Evolutionary conservation across 345 rosid genomes (phyloP), one percentile per base, ranked within the genome.

Genomic region (Euphorbia lathyris): DNA sequence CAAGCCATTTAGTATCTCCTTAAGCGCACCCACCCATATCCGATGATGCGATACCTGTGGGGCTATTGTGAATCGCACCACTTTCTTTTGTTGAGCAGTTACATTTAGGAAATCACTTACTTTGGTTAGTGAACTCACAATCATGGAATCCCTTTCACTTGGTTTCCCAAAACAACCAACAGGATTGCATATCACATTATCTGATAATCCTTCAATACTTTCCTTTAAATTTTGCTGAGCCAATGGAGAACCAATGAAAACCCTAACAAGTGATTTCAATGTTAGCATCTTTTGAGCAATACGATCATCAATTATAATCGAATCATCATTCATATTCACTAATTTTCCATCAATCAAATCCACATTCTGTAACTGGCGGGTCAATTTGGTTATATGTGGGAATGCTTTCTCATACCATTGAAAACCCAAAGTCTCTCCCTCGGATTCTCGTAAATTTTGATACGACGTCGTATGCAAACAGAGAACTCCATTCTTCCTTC

Each of bases 41-140:
- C 84, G 85, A 68, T 83, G 77, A 72, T 81, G 85, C 8, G 97
- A 89, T 22, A 93, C 91, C 81, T 85, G 97, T 8, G 89, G 83
- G 76, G 90, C 82, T 10, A 93, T 76, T 0, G 80, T 43, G 51
- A 66, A 36, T 17, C 96, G 83, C 69, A 88, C 95, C 19, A 74
- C 62, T 79, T 93, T 87, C 85, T 87, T 74, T 45, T 87, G 91
- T 58, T 88, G 98, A 2, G 93, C 88, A 13, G 96, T 78, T 61
- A 93, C 75, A 32, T 83, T 79, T 43, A 87, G 90, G 65, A 81
- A 72, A 75, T 84, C 74, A 59, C 87, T 63, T 22, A 88, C 84
- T 73, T 72, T 82, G 11, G 91, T 82, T 65, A 93, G 78, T 6
- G 94, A 82, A 77, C 77, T 74, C 78, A 91, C 82, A 61, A 80